phyloP scores from a whole-genome alignment of 2,329 filamentous ascomycete species.

The Fusarium sp. region DNA sequence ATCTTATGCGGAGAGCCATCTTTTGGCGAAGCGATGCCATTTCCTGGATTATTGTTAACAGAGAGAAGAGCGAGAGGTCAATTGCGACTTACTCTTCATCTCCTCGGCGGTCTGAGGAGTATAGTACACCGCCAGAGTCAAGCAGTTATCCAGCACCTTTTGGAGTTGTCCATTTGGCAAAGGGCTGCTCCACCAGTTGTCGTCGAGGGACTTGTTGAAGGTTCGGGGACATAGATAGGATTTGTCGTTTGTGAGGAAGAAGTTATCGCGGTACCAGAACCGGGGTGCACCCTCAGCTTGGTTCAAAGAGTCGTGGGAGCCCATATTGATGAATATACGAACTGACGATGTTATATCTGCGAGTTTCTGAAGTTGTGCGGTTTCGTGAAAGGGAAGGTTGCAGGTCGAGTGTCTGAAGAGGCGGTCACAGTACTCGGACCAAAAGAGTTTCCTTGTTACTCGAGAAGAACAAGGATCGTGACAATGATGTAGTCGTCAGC shows the following conservation, averaged over 20 bases:
- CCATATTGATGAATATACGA: constrained; percentile 40
- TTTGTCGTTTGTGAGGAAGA: constrained; percentile 71
- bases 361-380: not conserved
- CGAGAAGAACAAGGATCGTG: constrained; percentile 18
- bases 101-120: constrained; percentile 54
- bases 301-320: constrained; percentile 42
- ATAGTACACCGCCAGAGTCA: constrained; percentile 70
- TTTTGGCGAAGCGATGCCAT: constrained; percentile 48
- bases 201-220: constrained; percentile 67
- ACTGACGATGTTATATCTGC: not conserved
- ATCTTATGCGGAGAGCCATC: constrained; percentile 51
- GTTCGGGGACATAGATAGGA: constrained; percentile 64
- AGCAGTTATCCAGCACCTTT: constrained; percentile 66
- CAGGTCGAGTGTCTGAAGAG: not conserved
- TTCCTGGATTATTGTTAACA: constrained; percentile 43
- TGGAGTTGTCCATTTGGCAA: constrained; percentile 61
- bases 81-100: constrained; percentile 52
- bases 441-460: constrained; percentile 3
- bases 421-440: not conserved
- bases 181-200: constrained; percentile 70
- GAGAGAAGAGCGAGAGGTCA: not conserved
- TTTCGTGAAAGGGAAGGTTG: not conserved
- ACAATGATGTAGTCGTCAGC: constrained; percentile 40
- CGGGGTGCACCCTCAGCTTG: constrained; percentile 50
- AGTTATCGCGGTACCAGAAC: constrained; percentile 65